A percentile compares a stretch with the other conserved stretches of the same genome.
Evolutionary conservation across 2,329 filamentous ascomycete genomes (phyloP).

Genomic region (Aspergillus fumigatiaffinis): DNA sequence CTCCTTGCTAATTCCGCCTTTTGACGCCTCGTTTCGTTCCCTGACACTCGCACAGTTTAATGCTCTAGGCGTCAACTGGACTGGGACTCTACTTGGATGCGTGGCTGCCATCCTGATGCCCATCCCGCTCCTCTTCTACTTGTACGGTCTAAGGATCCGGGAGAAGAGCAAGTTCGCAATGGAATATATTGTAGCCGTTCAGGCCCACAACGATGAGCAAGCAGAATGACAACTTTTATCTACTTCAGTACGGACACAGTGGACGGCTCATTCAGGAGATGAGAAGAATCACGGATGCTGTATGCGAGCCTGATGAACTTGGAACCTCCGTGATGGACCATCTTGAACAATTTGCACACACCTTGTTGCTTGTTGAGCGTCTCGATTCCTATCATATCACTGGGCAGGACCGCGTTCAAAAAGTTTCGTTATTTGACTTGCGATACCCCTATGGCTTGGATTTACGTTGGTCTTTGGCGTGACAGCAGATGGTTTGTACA

Average conservation of each 20-base stretch:
- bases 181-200: conserved; percentile 16
- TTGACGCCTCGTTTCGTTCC: neutral
- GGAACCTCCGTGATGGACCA: neutral
- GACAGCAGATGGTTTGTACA: neutral
- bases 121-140: conserved; percentile 32
- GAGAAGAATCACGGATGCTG: neutral
- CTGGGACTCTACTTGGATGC: conserved; percentile 27
- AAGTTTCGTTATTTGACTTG: neutral
- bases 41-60: conserved; percentile 37
- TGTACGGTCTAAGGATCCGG: conserved; percentile 32
- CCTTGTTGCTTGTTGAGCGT: neutral
- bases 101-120: conserved; percentile 28
- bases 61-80: conserved; percentile 29
- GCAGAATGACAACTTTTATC: neutral
- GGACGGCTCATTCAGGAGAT: neutral
- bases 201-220: conserved; percentile 11
- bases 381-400: neutral
- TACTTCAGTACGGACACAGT: neutral
- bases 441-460: neutral
- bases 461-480: neutral
- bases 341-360: neutral
- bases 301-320: neutral
- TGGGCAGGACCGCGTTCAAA: neutral
- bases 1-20: neutral
- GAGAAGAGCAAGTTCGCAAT: conserved; percentile 34